Evolutionary conservation across 1,284 basidiomycete genomes (phyloP).

Genomic region (Vanrija sp.): DNA sequence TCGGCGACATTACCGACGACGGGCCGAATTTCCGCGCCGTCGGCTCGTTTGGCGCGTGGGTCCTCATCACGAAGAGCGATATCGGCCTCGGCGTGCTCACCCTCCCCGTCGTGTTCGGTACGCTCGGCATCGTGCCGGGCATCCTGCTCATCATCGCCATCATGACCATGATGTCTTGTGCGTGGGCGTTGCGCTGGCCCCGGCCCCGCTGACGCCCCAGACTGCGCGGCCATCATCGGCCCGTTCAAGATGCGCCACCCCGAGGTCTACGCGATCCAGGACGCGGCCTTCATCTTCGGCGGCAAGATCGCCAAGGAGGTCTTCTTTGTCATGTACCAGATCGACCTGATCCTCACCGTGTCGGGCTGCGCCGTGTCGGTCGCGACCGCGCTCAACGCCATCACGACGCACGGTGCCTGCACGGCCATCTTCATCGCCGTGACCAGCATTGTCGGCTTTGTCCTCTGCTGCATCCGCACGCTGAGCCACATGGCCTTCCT

Average conservation of each 20-base stretch:
- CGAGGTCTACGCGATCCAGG: constrained; percentile 18
- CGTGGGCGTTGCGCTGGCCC: not conserved
- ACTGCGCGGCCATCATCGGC: constrained; percentile 5
- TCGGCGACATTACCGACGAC: constrained; percentile 25
- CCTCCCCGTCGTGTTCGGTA: constrained; percentile 28
- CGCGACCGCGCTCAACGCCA: constrained; percentile 12
- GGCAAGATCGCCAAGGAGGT: not conserved
- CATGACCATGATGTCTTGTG: constrained; percentile 23
- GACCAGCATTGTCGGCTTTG: constrained; percentile 13
- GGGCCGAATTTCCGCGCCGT: constrained; percentile 30
- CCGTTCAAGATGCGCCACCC: constrained; percentile 22
- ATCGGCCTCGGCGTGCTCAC: constrained; percentile 33
- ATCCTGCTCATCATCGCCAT: constrained; percentile 26
- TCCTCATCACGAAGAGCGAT: constrained; percentile 21
- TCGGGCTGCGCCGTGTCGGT: constrained; percentile 13
- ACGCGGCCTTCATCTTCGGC: constrained; percentile 15
- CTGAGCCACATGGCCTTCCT: constrained; percentile 29
- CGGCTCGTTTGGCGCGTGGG: not conserved
- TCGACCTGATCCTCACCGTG: constrained; percentile 10
- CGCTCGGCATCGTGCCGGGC: constrained; percentile 29
- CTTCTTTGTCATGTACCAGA: not conserved
- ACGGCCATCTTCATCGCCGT: constrained; percentile 10
- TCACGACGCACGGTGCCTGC: constrained; percentile 8
- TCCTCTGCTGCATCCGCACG: constrained; percentile 13
- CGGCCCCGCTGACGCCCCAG: not conserved